Percentiles rank a stretch among this genome's conserved stretches.
Evolutionary conservation across 495 filamentous ascomycete genomes (phyloP).

Genomic region (Annulohypoxylon maeteangense): DNA sequence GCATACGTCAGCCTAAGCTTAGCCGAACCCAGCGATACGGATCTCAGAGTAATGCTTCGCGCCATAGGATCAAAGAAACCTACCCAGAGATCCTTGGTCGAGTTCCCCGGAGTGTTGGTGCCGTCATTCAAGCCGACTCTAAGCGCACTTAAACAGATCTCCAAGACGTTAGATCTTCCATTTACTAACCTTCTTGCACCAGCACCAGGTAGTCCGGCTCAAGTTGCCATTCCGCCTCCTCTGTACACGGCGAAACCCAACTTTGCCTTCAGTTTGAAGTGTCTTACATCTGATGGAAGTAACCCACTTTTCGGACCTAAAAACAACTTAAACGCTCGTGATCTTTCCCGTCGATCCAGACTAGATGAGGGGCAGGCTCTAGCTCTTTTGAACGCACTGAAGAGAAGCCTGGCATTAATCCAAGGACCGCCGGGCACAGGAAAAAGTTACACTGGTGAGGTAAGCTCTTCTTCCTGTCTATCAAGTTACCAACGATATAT

Average conservation of each 20-base stretch:
- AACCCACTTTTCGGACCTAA: constrained; percentile 48
- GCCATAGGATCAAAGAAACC: constrained; percentile 14
- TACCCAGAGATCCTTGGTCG: constrained; percentile 60
- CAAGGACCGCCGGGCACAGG: constrained; percentile 88
- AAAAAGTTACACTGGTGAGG: constrained; percentile 69
- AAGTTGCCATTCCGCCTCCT: constrained; percentile 53
- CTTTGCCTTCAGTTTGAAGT: constrained; percentile 65
- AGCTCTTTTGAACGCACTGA: constrained; percentile 66
- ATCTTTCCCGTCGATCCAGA: constrained; percentile 53
- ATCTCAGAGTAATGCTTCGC: constrained; percentile 24
- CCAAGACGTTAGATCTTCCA: constrained; percentile 60
- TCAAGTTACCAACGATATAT: neutral
- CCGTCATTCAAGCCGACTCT: constrained; percentile 72
- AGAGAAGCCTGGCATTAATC: constrained; percentile 68
- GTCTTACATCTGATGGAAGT: constrained; percentile 53
- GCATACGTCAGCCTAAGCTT: constrained; percentile 34
- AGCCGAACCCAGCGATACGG: constrained; percentile 12
- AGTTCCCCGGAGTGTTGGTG: constrained; percentile 75
- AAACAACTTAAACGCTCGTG: constrained; percentile 50
- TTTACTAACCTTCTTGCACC: constrained; percentile 68
- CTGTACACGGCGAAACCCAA: constrained; percentile 60
- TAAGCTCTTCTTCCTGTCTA: neutral
- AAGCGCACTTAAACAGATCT: constrained; percentile 68
- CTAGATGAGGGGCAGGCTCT: constrained; percentile 69
- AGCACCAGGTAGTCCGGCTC: neutral